Evolutionary conservation across 2,329 filamentous ascomycete genomes (phyloP).

Genomic region (Colletotrichum somersetense): DNA sequence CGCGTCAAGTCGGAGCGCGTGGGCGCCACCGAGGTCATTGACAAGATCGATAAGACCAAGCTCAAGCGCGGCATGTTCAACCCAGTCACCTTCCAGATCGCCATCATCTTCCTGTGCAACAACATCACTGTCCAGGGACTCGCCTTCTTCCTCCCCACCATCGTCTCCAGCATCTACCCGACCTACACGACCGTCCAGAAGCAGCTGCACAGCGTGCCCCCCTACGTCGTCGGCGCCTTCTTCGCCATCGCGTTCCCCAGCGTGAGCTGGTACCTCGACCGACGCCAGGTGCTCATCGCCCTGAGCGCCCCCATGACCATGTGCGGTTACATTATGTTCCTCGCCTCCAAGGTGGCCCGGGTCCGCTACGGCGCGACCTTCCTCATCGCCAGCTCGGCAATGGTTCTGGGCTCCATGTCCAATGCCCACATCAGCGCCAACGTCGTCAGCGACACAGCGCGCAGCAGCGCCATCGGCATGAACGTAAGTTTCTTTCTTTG

Average conservation of each 20-base stretch:
- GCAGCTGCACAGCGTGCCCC: constrained; percentile 78
- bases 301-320: constrained; percentile 73
- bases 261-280: constrained; percentile 71
- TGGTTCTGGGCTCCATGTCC: constrained; percentile 72
- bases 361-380: constrained; percentile 79
- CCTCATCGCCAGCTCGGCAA: constrained; percentile 74
- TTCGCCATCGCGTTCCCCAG: constrained; percentile 74
- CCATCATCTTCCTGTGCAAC: constrained; percentile 72
- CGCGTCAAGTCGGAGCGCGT: constrained; percentile 78
- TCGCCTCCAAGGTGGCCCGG: constrained; percentile 63
- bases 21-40: constrained; percentile 69
- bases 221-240: constrained; percentile 76
- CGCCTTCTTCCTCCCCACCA: constrained; percentile 77
- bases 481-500: constrained; percentile 51
- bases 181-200: constrained; percentile 68
- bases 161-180: constrained; percentile 76
- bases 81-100: constrained; percentile 69
- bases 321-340: constrained; percentile 78
- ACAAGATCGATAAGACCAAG: constrained; percentile 72
- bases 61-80: constrained; percentile 72
- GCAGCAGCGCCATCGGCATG: constrained; percentile 74
- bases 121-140: constrained; percentile 80
- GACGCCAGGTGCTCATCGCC: constrained; percentile 72
- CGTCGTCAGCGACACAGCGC: constrained; percentile 77
- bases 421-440: constrained; percentile 78